Base-by-base conservation (phyloP, 2,329 filamentous ascomycete genomes). In the Nothophaeocryptopus gaeumannii region DNA sequence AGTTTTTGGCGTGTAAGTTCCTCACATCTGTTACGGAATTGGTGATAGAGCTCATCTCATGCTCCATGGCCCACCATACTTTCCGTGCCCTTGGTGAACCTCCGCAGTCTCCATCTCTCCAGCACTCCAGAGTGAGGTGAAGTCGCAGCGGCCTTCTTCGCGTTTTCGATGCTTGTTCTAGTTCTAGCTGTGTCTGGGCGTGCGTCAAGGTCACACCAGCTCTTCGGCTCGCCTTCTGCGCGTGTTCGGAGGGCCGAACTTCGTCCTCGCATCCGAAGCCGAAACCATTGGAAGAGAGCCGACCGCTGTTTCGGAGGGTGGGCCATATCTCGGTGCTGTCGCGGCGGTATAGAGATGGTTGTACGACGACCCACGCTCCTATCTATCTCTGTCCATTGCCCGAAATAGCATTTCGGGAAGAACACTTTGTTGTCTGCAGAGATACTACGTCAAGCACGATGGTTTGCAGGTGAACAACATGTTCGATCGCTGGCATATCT, bases 301-400 rank as follows among this genome's bases (percentile, higher is more conserved):
- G 45, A 29, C 33, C 2, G n/a, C 13, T 35, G 43, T 39, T 45
- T 30, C 31, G 36, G 44, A 43, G 31, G 44, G 42, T 42, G 42
- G 48, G 46, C 49, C 45, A 45, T 47, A 54, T 53, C 47, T 56
- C 54, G 54, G 54, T 42, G 41, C 45, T 35, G 37, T 53, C 42
- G 38, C 53, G 50, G 50, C 50, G 41, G 38, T 47, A 53, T 47
- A 31, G 11, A 15, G 26, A 50, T 47, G 30, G 46, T 46, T 42
- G 29, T n/a, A 45, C 33, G 41, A 36, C 11, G 38, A 45, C 38
- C 41, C 36, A 45, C 39, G 20, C 20, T 35, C 15, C 3, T 41
- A 16, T 44, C 39, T 33, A 13, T 32, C 33, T 42, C 14, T 16
- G 15, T 15, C 29, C 31, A 32, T 36, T 32, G 38, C 15, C 29